phyloP scores from a whole-genome alignment of 106 monocot genomes.

The Hemerocallis citrina region DNA sequence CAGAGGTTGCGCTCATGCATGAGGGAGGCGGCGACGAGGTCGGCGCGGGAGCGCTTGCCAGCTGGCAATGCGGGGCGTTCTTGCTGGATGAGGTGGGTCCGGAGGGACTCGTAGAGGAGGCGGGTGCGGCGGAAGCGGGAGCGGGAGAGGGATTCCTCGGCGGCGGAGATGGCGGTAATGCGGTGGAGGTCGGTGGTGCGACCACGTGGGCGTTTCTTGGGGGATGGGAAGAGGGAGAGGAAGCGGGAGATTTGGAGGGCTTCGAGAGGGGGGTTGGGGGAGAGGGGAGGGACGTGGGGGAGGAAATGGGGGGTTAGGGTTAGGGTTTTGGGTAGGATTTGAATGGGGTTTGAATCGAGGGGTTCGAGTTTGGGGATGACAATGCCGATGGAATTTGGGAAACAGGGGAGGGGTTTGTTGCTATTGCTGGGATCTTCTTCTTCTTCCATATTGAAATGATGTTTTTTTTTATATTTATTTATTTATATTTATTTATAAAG shows the following conservation, averaged over 20 bases:
- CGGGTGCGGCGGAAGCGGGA: conserved; percentile 38
- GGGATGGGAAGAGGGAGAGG: background rate
- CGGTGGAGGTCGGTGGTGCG: conserved; percentile 3
- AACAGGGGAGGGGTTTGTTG: too few species aligned
- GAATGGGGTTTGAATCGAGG: too few species aligned
- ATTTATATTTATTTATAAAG: too few species aligned
- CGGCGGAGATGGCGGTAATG: background rate
- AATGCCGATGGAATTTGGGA: too few species aligned
- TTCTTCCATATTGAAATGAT: too few species aligned
- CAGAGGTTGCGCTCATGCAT: conserved; percentile 41
- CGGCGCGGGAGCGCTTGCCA: conserved; percentile 12
- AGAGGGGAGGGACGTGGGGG: background rate
- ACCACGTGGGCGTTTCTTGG: background rate
- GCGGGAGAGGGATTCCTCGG: conserved; percentile 25
- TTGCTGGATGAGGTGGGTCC: conserved; percentile 10
- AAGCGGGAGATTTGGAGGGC: background rate
- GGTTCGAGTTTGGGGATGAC: too few species aligned
- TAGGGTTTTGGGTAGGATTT: too few species aligned
- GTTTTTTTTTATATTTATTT: too few species aligned
- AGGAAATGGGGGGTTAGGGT: background rate
- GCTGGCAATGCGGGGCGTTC: too few species aligned
- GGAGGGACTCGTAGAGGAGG: conserved; percentile 43
- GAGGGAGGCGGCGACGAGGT: conserved; percentile 29
- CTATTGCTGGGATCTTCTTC: too few species aligned
- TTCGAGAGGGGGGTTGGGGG: background rate